Conservation (phyloP, 2,329 filamentous ascomycete genomes). For the Nothophaeocryptopus gaeumannii region DNA sequence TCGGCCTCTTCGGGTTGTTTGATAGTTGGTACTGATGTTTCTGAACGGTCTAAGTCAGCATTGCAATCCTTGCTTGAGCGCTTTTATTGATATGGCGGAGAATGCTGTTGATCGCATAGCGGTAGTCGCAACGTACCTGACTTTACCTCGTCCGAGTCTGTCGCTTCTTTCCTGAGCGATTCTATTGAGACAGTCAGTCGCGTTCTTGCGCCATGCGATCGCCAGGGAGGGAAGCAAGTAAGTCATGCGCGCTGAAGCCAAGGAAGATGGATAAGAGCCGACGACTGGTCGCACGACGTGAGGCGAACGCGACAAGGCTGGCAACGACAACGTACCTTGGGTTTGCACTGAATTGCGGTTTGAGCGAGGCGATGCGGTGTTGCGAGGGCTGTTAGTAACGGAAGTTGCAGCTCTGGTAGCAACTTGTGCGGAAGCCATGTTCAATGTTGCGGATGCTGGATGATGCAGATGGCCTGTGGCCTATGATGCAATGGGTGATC, state of each 20-base stretch:
- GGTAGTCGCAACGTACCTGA: slow-evolving; percentile 18
- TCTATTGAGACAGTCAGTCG: slow-evolving; percentile 21
- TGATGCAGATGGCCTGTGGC: too few species aligned
- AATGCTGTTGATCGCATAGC: neutral
- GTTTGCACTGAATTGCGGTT: slow-evolving; percentile 22
- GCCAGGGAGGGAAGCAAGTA: slow-evolving; percentile 2
- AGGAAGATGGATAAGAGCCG: neutral
- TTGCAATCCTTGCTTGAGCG: too few species aligned
- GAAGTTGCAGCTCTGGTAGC: too few species aligned
- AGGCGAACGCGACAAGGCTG: slow-evolving; percentile 1
- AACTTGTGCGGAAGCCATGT: too few species aligned
- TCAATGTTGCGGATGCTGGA: too few species aligned
- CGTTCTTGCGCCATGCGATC: slow-evolving; percentile 3
- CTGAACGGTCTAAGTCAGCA: slow-evolving; percentile 13
- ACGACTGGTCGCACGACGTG: neutral
- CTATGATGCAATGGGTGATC: too few species aligned
- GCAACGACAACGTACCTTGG: slow-evolving; percentile 27
- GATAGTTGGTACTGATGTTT: slow-evolving; percentile 32
- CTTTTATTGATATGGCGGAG: too few species aligned
- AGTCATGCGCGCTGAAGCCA: slow-evolving; percentile 2
- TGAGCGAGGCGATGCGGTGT: slow-evolving; percentile 29
- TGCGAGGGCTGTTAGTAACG: too few species aligned
- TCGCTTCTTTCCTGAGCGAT: slow-evolving; percentile 19
- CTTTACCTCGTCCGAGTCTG: slow-evolving; percentile 7
- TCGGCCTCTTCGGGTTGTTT: slow-evolving; percentile 33